Conservation (phyloP, 2,329 filamentous ascomycete species). For the Colletotrichum shisoi region DNA sequence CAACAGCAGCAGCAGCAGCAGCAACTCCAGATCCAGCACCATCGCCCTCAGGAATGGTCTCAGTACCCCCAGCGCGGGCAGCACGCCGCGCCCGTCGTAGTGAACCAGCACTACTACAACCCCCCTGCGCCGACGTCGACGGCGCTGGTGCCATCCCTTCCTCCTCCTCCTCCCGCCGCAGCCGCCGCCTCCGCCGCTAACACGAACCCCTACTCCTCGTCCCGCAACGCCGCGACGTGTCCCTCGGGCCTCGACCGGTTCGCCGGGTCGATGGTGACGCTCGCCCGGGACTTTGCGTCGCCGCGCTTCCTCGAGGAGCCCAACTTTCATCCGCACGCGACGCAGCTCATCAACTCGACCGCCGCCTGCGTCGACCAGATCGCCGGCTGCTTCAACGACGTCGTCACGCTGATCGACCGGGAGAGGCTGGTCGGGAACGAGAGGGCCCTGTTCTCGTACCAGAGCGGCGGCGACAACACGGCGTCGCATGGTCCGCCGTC, state of each 20-base stretch:
- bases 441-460: conserved; percentile 60
- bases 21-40: conserved; percentile 41
- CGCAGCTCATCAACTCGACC: conserved; percentile 56
- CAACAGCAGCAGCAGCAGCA: conserved; percentile 23
- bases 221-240: conserved; percentile 29
- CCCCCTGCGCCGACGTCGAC: conserved; percentile 16
- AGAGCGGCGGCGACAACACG: conserved; percentile 21
- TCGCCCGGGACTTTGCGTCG: conserved; percentile 55
- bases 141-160: too few species aligned
- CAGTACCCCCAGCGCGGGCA: conserved; percentile 36
- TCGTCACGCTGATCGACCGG: conserved; percentile 76
- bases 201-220: conserved; percentile 31
- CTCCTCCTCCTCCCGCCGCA: background rate
- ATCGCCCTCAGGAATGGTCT: conserved; percentile 42
- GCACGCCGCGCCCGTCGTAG: conserved; percentile 53
- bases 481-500: background rate
- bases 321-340: conserved; percentile 45
- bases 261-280: conserved; percentile 53
- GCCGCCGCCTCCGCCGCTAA: conserved; percentile 21
- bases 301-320: conserved; percentile 54
- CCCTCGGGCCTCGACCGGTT: conserved; percentile 47
- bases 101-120: conserved; percentile 62
- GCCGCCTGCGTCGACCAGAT: conserved; percentile 66
- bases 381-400: conserved; percentile 67
- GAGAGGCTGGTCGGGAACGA: conserved; percentile 64